phyloP scores from a whole-genome alignment of 768 basidiomycete species.

The Lactifluus subvellereus region DNA sequence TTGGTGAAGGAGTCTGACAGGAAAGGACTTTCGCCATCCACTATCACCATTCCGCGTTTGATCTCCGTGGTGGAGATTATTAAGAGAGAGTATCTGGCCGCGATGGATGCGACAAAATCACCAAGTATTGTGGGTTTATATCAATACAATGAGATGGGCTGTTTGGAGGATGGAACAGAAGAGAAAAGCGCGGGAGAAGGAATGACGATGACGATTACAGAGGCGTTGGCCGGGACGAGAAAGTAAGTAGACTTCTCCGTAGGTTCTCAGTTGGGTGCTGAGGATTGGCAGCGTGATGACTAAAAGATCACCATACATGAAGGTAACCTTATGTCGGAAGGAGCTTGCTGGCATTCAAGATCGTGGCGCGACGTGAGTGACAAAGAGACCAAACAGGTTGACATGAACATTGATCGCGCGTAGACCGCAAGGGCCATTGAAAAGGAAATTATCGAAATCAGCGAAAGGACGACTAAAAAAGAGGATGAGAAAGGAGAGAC shows the following conservation, averaged over 20 bases:
- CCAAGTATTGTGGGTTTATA: constrained; percentile 46
- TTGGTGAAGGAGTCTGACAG: constrained; percentile 9
- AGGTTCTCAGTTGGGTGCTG: not conserved
- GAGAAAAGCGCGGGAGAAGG: constrained; percentile 33
- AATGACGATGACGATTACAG: constrained; percentile 25
- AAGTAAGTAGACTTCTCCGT: constrained; percentile 39
- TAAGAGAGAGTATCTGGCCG: constrained; percentile 70
- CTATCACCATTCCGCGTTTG: constrained; percentile 50
- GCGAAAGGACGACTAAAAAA: constrained; percentile 52
- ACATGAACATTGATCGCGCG: not conserved
- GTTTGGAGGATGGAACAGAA: constrained; percentile 38
- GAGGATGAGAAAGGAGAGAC: constrained; percentile 31
- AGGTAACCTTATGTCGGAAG: constrained; percentile 51
- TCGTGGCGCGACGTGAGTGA: constrained; percentile 48
- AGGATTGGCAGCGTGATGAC: constrained; percentile 5
- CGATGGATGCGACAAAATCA: constrained; percentile 34
- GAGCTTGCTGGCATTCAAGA: constrained; percentile 34
- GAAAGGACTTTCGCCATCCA: constrained; percentile 33
- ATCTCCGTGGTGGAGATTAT: constrained; percentile 79
- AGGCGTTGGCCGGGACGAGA: constrained; percentile 52
- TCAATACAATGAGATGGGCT: constrained; percentile 71
- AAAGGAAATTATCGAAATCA: constrained; percentile 51
- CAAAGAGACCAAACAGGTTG: not conserved
- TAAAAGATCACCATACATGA: constrained; percentile 60
- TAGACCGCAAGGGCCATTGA: constrained; percentile 53